phyloP scores from a whole-genome alignment of 805 yeast genomes.

The Saccharomyces cerevisiae region DNA sequence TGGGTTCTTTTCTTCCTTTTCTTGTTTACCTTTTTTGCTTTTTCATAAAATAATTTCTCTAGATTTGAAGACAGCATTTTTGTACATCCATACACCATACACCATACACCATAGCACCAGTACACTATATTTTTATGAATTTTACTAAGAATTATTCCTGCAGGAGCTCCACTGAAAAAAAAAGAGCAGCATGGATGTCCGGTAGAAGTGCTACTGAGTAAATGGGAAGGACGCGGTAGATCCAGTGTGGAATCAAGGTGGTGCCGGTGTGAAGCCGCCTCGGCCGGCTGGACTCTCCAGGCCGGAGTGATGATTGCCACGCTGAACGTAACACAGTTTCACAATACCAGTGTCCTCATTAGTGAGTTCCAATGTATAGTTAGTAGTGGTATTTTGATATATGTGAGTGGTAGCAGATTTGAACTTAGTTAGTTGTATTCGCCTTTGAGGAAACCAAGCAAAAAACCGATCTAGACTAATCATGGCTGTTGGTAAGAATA shows the following conservation, averaged over 20 bases:
- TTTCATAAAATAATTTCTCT: neutral
- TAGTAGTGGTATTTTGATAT: neutral
- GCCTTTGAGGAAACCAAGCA: conserved; percentile 4
- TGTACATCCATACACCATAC: neutral
- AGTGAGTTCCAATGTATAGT: neutral
- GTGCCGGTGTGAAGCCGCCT: neutral
- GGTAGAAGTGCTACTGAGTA: neutral
- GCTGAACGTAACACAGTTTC: neutral
- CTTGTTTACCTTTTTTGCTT: neutral
- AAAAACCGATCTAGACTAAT: conserved; percentile 13
- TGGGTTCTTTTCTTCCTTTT: neutral
- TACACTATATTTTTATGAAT: neutral
- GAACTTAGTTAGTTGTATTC: neutral
- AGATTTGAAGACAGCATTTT: neutral
- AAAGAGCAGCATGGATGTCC: neutral
- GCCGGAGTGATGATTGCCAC: neutral
- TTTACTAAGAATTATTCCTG: neutral
- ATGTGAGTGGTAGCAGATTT: neutral
- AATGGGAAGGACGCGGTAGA: neutral
- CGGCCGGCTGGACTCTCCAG: neutral
- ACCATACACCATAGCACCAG: neutral
- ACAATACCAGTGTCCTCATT: neutral
- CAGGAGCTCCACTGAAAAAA: neutral
- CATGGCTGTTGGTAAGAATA: conserved; percentile 83
- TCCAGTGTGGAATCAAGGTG: neutral